phyloP scores from a whole-genome alignment of 2,329 filamentous ascomycete genomes.

The Didymella glomerata region DNA sequence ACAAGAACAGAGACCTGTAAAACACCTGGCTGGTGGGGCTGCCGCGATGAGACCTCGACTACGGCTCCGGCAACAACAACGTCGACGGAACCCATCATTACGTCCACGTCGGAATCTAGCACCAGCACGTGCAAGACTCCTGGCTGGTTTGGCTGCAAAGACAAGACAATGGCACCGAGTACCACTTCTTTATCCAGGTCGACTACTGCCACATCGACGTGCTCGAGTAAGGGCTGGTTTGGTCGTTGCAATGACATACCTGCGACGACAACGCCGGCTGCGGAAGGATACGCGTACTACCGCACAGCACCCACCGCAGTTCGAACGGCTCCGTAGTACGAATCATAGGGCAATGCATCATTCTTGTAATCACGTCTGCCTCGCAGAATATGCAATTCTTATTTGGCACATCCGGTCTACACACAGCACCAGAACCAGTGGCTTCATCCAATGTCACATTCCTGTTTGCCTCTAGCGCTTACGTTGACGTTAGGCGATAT shows the following conservation, averaged over 20 bases:
- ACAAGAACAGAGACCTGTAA: slow-evolving; percentile 49
- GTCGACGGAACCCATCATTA: slow-evolving; percentile 23
- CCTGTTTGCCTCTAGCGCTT: slow-evolving; percentile 16
- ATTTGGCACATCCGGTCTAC: background rate
- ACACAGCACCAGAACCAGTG: background rate
- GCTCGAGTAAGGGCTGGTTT: slow-evolving; percentile 49
- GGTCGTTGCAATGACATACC: slow-evolving; percentile 41
- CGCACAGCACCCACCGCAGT: slow-evolving; percentile 36
- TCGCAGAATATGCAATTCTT: background rate
- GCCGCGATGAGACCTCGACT: slow-evolving; percentile 45
- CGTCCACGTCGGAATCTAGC: slow-evolving; percentile 31
- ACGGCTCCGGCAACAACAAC: slow-evolving; percentile 35
- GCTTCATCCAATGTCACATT: slow-evolving; percentile 5
- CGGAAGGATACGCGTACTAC: slow-evolving; percentile 39
- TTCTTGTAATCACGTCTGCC: background rate
- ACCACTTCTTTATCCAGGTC: slow-evolving; percentile 32
- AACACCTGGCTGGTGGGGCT: slow-evolving; percentile 51
- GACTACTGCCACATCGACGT: slow-evolving; percentile 45
- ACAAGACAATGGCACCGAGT: slow-evolving; percentile 37
- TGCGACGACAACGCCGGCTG: slow-evolving; percentile 39
- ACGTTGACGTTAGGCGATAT: slow-evolving; percentile 4
- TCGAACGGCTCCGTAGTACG: slow-evolving; percentile 25
- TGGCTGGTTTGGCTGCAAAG: slow-evolving; percentile 51
- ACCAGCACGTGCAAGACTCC: slow-evolving; percentile 47
- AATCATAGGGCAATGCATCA: background rate